Base-by-base conservation (phyloP, 805 yeast species). In the Candida piceae region DNA sequence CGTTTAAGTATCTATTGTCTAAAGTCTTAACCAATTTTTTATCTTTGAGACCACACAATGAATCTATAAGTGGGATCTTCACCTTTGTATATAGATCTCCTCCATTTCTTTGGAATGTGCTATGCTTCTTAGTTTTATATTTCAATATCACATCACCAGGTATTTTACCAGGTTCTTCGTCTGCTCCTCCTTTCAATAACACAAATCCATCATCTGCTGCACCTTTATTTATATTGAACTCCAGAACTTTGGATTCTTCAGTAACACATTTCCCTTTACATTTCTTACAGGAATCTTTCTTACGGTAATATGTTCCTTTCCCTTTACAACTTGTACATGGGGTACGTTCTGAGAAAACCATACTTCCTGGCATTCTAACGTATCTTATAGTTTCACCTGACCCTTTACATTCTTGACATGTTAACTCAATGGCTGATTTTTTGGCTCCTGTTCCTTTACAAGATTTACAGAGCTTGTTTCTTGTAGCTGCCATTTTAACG, bases 381-480 rank as follows among this genome's bases (percentile, higher is more conserved):
- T n/a, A n/a, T n/a, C n/a, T n/a, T n/a, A n/a, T n/a, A n/a, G n/a
- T n/a, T n/a, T n/a, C n/a, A n/a, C n/a, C n/a, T n/a, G n/a, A n/a
- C n/a, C n/a, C 97, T 19, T 72, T 64, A 64, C 98, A 90, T 2
- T 64, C 57, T 1, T 68, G 63, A 67, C 97, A 93, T 2, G 42
- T 44, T 28, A 69, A 67, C 16, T 70, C 58, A 8, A 62, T 66
- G 3, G 89, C 82, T 46, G 72, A 64, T 45, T 77, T 60, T 44
- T 73, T 77, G 40, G 84, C 79, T 2, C 97, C 97, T 1, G 74
- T 61, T 2, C 97, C 97, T 28, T 70, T 63, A 62, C 98, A 90
- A 25, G 62, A 52, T 4, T 69, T 58, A 65, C 98, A 90, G 1
- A 88, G 60, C 8, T 83, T 67, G 50, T 83, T 75, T 55, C 96